These are phyloP conservation scores for Mucor piriformis DNA, from an alignment of 371 early-diverging fungal species.

Conservation along the genomic window DNA sequence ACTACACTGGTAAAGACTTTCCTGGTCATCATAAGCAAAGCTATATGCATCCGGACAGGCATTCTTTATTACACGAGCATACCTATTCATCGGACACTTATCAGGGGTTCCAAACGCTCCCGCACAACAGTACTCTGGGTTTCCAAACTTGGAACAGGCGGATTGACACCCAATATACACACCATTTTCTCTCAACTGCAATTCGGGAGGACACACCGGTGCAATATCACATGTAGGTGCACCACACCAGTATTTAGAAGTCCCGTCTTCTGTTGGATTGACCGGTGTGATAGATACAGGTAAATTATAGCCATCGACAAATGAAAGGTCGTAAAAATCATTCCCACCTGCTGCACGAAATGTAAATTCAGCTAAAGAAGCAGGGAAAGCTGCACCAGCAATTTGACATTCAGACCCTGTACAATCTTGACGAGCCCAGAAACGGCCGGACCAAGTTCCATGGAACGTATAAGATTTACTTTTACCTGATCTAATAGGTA, in stretches of 20 bases:
- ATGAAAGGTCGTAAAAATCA: slow-evolving; percentile 41
- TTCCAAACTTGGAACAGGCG: slow-evolving; percentile 27
- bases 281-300: slow-evolving; percentile 33
- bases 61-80: slow-evolving; percentile 15
- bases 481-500: slow-evolving; percentile 5
- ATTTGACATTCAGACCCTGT: slow-evolving; percentile 22
- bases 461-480: slow-evolving; percentile 2
- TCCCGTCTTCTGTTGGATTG: background rate
- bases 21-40: slow-evolving; percentile 25
- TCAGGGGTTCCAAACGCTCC: slow-evolving; percentile 3
- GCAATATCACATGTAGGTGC: slow-evolving; percentile 23
- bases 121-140: slow-evolving; percentile 24
- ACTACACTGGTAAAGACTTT: slow-evolving; percentile 20
- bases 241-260: slow-evolving; percentile 30
- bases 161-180: slow-evolving; percentile 22
- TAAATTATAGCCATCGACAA: slow-evolving; percentile 46
- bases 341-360: slow-evolving; percentile 20
- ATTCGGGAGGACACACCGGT: slow-evolving; percentile 32
- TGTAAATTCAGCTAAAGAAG: slow-evolving; percentile 36
- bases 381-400: slow-evolving; percentile 34
- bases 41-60: slow-evolving; percentile 25
- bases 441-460: slow-evolving; percentile 30
- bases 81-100: slow-evolving; percentile 14
- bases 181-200: slow-evolving; percentile 18
- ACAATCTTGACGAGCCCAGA: slow-evolving; percentile 37